Evolutionary conservation across 345 rosid genomes (phyloP), one percentile per base, ranked within the genome.

Genomic region (Euphorbia peplus): DNA sequence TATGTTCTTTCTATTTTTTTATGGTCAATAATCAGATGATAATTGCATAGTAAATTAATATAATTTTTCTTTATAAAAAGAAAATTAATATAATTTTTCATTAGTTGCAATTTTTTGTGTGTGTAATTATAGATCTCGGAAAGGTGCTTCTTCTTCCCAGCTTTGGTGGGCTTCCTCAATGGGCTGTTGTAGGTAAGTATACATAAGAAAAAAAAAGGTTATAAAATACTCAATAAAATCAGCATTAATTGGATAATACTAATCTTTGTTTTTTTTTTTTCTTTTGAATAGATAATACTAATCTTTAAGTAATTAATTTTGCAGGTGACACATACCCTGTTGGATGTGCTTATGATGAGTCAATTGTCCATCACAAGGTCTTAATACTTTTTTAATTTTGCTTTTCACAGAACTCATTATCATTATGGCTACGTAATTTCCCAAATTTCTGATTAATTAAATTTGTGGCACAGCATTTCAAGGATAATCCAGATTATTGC

Each of bases 141-240:
- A 90, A 88, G 78, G 93, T 90, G 60, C 88, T 92, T 68, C 89
- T 87, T 70, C 93, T 73, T 59, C 84, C 90, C 6, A 72, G 75
- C 70, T 90, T 92, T 67, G 97, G 98, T 48, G 91, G 64, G 73
- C 97, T 90, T 16, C 93, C 95, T 65, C 98, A 92, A 44, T 92
- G 98, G 96, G 98, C 95, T 69, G 93, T 87, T 35, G 95, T 90
- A 29, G 98, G 96, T 85, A 62, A 83, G 89, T 70, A 26, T 25
- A 32, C 47, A 18, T 35, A 10, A 39, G 9, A 39, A 39, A 4
- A 4, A 32, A 32, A n/a, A n/a, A n/a, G n/a, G n/a, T n/a, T 32
- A 32, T 32, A 32, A 32, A 32, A 32, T 32, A 32, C 6, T 32
- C 37, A 3, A 32, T 32, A n/a, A n/a, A n/a, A n/a, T n/a, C n/a